These are phyloP conservation scores for Spathaspora sp. DNA, from an alignment of 805 yeast species.

Conservation along the genomic window DNA sequence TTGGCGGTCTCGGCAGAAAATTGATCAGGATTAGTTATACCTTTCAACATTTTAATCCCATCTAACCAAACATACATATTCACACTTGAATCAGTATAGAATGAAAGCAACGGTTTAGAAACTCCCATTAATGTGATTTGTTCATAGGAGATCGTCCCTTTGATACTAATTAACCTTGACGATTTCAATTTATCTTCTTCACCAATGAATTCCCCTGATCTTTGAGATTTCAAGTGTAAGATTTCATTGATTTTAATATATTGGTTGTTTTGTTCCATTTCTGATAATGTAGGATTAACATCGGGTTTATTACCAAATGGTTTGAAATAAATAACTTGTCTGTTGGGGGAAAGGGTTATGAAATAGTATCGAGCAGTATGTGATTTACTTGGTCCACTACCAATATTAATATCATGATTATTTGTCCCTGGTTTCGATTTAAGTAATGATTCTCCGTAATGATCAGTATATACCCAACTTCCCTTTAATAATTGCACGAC, in stretches of 20 bases:
- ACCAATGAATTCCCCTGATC: constrained; percentile 34
- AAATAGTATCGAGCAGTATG: constrained; percentile 35
- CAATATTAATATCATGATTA: constrained; percentile 9
- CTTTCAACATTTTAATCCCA: constrained; percentile 56
- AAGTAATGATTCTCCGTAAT: constrained; percentile 38
- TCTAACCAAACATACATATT: constrained; percentile 74
- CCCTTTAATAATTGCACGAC: constrained; percentile 70
- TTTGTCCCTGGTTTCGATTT: constrained; percentile 16
- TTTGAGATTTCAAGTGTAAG: constrained; percentile 45
- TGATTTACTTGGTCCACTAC: neutral
- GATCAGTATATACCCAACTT: constrained; percentile 71
- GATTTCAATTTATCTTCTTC: constrained; percentile 43
- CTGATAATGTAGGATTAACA: constrained; percentile 54
- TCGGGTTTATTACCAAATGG: constrained; percentile 49
- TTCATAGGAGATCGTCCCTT: constrained; percentile 55
- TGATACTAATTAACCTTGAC: constrained; percentile 49
- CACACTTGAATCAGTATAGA: constrained; percentile 68
- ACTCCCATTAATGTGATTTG: constrained; percentile 49
- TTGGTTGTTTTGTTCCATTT: constrained; percentile 41
- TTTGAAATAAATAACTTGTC: constrained; percentile 56
- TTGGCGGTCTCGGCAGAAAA: constrained; percentile 34
- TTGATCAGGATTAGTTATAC: constrained; percentile 25
- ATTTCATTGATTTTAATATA: constrained; percentile 53
- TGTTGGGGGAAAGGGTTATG: constrained; percentile 63
- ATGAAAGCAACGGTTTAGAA: constrained; percentile 45